Evolutionary conservation across 2,329 filamentous ascomycete genomes (phyloP).

Genomic region (Emericellopsis atlantica): DNA sequence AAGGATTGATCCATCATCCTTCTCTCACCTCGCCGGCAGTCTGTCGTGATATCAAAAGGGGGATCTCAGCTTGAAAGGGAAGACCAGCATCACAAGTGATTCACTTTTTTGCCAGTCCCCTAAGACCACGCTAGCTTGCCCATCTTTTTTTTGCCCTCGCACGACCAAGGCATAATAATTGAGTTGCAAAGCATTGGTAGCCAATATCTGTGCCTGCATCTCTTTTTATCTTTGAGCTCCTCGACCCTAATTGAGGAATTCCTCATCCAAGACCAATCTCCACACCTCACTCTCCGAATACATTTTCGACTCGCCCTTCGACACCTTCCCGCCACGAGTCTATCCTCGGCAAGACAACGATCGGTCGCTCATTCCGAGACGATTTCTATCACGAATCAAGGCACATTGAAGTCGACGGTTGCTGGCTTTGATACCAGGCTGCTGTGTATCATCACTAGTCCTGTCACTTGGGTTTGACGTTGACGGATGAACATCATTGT

Average conservation of each 20-base stretch:
- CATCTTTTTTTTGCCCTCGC: too few relatives aligned
- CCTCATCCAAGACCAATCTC: constrained; percentile 3
- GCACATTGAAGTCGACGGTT: background rate
- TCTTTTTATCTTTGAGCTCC: background rate
- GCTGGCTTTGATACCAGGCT: background rate
- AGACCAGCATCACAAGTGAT: too few relatives aligned
- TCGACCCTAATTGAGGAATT: background rate
- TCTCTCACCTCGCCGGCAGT: background rate
- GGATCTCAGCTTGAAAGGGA: background rate
- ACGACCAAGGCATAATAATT: too few relatives aligned
- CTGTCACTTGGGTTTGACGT: background rate
- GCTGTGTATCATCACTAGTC: background rate
- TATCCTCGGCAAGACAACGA: constrained; percentile 2
- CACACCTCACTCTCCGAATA: constrained; percentile 8
- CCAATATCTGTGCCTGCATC: background rate
- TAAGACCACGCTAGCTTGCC: too few relatives aligned
- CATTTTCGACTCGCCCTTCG: constrained; percentile 27
- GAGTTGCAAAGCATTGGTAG: background rate
- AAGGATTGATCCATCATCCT: background rate
- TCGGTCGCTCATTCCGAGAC: constrained; percentile 5
- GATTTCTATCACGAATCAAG: background rate
- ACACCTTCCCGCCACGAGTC: constrained; percentile 2
- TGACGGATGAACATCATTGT: background rate
- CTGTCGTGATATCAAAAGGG: background rate
- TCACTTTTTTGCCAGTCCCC: too few relatives aligned